A percentile compares a stretch with the other conserved stretches of the same genome.
These are phyloP conservation scores for Lasiodiplodia theobromae DNA, from an alignment of 2,329 filamentous ascomycete species.

Conservation along the genomic window DNA sequence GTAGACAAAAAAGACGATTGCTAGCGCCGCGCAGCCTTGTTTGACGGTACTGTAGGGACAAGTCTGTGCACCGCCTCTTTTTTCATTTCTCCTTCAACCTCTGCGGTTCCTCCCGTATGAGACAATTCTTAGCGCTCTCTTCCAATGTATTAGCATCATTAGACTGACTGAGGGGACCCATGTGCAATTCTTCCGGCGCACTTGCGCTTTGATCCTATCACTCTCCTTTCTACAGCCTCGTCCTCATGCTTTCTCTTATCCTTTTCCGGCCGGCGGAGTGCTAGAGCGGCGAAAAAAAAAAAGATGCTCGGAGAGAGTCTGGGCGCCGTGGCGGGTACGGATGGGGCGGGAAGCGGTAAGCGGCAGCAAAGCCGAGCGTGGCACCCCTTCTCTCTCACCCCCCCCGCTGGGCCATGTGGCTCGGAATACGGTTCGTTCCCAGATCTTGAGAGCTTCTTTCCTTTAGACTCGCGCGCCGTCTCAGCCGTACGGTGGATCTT, in stretches of 20 bases:
- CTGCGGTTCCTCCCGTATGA: neutral
- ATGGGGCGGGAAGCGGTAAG: constrained; percentile 22
- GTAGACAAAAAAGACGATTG: neutral
- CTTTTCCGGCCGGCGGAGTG: neutral
- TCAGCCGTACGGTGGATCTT: neutral
- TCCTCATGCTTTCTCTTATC: neutral
- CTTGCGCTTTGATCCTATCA: neutral
- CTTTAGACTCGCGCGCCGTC: neutral
- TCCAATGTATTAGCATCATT: neutral
- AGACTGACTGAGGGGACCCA: neutral
- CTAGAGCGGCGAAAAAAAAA: neutral
- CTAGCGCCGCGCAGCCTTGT: neutral
- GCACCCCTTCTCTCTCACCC: neutral
- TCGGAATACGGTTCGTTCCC: neutral
- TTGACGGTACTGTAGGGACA: neutral
- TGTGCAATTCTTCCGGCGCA: neutral
- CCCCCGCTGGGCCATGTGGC: neutral
- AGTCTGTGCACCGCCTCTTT: neutral
- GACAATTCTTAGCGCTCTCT: neutral
- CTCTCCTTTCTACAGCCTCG: neutral
- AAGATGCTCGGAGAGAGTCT: neutral
- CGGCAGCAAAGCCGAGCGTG: constrained; percentile 26
- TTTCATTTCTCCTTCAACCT: neutral
- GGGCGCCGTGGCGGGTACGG: constrained; percentile 1
- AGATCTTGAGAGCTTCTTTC: neutral